phyloP scores from a whole-genome alignment of 805 yeast species.

The Candida montana region DNA sequence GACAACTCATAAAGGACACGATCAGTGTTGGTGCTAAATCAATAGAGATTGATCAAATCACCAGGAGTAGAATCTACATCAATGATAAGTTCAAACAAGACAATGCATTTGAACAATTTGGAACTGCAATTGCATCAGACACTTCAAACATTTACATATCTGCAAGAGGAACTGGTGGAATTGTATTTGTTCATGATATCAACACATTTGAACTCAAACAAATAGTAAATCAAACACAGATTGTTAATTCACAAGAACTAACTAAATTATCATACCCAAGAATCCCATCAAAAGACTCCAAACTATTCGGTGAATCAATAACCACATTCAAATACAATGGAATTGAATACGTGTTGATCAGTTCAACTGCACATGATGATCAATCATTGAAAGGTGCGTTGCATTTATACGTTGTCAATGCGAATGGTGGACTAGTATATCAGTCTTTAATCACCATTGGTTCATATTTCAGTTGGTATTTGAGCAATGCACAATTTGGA shows the following conservation, averaged over 20 bases:
- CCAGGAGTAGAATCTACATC: background rate
- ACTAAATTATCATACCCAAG: background rate
- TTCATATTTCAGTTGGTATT: conserved; percentile 5
- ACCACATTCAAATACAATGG: conserved; percentile 14
- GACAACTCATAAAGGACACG: conserved; percentile 16
- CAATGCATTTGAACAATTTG: conserved; percentile 38
- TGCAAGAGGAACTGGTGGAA: conserved; percentile 32
- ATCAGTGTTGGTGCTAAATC: conserved; percentile 4
- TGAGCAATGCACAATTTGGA: conserved; percentile 16
- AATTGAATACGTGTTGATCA: conserved; percentile 8
- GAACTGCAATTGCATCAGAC: conserved; percentile 29
- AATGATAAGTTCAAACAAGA: conserved; percentile 4
- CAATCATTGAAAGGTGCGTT: conserved; percentile 39
- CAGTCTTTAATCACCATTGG: background rate
- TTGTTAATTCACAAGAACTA: background rate
- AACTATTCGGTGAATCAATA: conserved; percentile 19
- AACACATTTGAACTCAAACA: conserved; percentile 16
- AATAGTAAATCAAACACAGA: conserved; percentile 9
- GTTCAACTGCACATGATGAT: conserved; percentile 18
- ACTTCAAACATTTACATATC: conserved; percentile 30
- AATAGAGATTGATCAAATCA: conserved; percentile 11
- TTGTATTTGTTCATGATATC: conserved; percentile 27
- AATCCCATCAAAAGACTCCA: conserved; percentile 10
- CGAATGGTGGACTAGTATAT: background rate
- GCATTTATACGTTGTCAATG: conserved; percentile 24